phyloP scores from a whole-genome alignment of 805 yeast species.

The Teunomyces tritomae region DNA sequence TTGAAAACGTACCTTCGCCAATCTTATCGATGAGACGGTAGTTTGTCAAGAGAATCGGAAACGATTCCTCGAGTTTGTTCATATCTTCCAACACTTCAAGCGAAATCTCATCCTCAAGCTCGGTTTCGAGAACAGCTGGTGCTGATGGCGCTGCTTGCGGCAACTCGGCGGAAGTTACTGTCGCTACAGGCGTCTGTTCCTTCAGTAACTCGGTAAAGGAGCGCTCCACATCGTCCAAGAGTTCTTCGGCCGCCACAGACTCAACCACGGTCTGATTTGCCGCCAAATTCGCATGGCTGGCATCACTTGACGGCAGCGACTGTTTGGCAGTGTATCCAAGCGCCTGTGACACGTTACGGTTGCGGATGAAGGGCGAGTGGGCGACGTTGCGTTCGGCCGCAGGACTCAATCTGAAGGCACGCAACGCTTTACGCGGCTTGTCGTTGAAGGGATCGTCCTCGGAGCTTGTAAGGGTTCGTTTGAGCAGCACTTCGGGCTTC shows the following conservation, averaged over 20 bases:
- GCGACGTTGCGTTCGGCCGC: neutral
- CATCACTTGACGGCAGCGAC: neutral
- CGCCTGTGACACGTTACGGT: conserved; percentile 15
- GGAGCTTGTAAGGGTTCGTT: conserved; percentile 5
- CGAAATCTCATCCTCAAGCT: conserved; percentile 46
- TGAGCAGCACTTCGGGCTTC: conserved; percentile 8
- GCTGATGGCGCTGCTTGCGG: neutral
- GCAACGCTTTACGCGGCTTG: conserved; percentile 6
- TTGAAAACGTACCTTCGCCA: conserved; percentile 66
- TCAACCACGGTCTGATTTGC: conserved; percentile 1
- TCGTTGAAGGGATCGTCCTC: conserved; percentile 33
- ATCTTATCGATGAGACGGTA: conserved; percentile 55
- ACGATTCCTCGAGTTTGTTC: conserved; percentile 49
- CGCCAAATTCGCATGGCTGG: neutral
- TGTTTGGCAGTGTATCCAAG: neutral
- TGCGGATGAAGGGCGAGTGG: conserved; percentile 12
- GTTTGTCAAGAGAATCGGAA: conserved; percentile 49
- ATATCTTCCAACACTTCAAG: conserved; percentile 57
- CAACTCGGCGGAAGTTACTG: neutral
- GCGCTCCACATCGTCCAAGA: neutral
- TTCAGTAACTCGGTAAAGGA: neutral
- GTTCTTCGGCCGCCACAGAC: conserved; percentile 3
- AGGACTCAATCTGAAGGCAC: neutral
- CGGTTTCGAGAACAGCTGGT: neutral
- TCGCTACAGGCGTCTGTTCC: neutral